These are phyloP conservation scores for Sugiyamaella chiloensis DNA, from an alignment of 805 yeast genomes.

Conservation along the genomic window DNA sequence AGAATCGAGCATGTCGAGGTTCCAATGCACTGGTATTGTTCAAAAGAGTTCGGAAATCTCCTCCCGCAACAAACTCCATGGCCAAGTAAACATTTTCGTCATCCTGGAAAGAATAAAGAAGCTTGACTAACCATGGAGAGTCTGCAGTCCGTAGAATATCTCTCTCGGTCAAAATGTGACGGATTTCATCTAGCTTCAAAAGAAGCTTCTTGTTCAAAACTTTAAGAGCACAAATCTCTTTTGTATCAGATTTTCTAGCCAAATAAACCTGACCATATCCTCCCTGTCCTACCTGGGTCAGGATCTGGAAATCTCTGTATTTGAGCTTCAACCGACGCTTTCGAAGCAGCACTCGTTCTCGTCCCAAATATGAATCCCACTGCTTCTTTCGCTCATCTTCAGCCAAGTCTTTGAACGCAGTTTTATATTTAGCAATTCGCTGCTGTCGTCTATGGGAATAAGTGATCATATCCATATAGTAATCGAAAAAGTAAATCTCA, in stretches of 20 bases:
- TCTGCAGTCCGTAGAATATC: constrained; percentile 95
- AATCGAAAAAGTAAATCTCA: constrained; percentile 89
- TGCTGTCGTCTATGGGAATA: constrained; percentile 85
- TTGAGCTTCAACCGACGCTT: constrained; percentile 88
- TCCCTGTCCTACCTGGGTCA: constrained; percentile 99
- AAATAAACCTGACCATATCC: constrained; percentile 99
- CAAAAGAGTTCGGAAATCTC: constrained; percentile 91
- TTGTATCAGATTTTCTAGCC: constrained; percentile 90
- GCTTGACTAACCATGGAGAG: constrained; percentile 92
- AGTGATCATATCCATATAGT: constrained; percentile 93
- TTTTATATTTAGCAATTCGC: constrained; percentile 68
- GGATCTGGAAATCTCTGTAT: constrained; percentile 92
- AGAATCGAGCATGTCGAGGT: constrained; percentile 94
- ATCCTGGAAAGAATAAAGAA: constrained; percentile 94
- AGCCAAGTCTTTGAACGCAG: constrained; percentile 38
- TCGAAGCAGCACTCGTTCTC: constrained; percentile 81
- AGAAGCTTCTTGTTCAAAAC: constrained; percentile 83
- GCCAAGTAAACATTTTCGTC: constrained; percentile 85
- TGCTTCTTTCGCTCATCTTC: constrained; percentile 47
- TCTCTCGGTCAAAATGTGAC: constrained; percentile 93
- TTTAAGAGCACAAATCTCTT: constrained; percentile 92
- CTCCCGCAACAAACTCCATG: constrained; percentile 99
- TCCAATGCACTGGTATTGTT: constrained; percentile 90
- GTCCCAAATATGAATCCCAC: constrained; percentile 76
- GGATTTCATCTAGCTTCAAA: constrained; percentile 87